phyloP scores from a whole-genome alignment of 345 rosid species.

The Mercurialis annua region DNA sequence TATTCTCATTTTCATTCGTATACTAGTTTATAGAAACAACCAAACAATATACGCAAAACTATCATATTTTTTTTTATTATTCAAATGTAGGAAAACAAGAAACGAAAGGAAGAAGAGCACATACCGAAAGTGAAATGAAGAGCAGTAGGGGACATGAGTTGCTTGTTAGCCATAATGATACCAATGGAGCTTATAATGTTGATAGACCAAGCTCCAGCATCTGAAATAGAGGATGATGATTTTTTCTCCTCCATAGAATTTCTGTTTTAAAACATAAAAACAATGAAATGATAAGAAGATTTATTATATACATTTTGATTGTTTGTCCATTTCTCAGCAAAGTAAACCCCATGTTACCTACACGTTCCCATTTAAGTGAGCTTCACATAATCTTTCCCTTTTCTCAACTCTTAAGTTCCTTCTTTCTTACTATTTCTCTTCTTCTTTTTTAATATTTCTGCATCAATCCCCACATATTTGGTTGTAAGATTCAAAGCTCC shows the following conservation, averaged over 20 bases:
- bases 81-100: background rate
- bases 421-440: background rate
- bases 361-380: constrained; percentile 17
- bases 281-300: background rate
- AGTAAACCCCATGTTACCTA: constrained; percentile 19
- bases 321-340: constrained; percentile 1
- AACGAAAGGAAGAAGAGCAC: background rate
- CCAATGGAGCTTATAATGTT: constrained; percentile 88
- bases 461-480: too few relatives aligned
- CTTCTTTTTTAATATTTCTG: too few relatives aligned
- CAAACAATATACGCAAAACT: too few relatives aligned
- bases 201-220: constrained; percentile 97
- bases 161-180: constrained; percentile 97
- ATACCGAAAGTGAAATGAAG: constrained; percentile 84
- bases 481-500: too few relatives aligned
- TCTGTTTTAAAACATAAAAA: background rate
- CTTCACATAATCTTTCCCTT: constrained; percentile 12
- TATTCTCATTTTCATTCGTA: too few relatives aligned
- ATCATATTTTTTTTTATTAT: too few relatives aligned
- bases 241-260: constrained; percentile 12
- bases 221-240: constrained; percentile 47
- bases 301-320: background rate
- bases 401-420: constrained; percentile 9
- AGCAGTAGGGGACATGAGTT: constrained; percentile 83
- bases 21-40: too few relatives aligned